Percentiles rank a stretch among this genome's conserved stretches.
phyloP scores from a whole-genome alignment of 179 eudicot species.

The Dionaea muscipula region DNA sequence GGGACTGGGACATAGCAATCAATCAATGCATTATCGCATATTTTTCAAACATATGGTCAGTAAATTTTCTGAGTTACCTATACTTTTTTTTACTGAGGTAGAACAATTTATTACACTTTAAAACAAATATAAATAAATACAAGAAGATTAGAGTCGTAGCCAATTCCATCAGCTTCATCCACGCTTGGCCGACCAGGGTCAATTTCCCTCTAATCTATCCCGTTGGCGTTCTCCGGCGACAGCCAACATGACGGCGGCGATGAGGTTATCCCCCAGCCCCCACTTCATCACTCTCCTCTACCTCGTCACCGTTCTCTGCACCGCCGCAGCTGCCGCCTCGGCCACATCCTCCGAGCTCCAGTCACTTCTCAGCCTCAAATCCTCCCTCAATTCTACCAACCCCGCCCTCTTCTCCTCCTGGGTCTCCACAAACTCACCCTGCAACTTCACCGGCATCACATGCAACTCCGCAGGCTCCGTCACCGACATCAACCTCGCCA shows the following conservation, averaged over 20 bases:
- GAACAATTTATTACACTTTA: no score
- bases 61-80: no score
- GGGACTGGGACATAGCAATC: no score
- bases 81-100: no score
- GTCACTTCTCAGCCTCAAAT: conserved; percentile 27
- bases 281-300: conserved; percentile 6
- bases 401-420: conserved; percentile 41
- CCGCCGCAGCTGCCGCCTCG: conserved; percentile 8
- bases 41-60: no score
- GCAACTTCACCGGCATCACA: conserved; percentile 53
- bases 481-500: conserved; percentile 33
- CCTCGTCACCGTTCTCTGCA: no score
- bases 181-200: no score
- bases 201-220: not conserved
- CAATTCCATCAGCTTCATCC: no score
- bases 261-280: not conserved
- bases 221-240: not conserved
- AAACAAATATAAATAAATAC: no score
- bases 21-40: no score
- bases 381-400: conserved; percentile 29
- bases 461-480: conserved; percentile 31
- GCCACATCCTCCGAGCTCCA: conserved; percentile 16
- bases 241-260: not conserved
- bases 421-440: conserved; percentile 20
- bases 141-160: no score